A percentile compares a stretch with the other conserved stretches of the same genome.
phyloP scores from a whole-genome alignment of 1,139 yeast genomes.

The Scheffersomyces cryptocercus region DNA sequence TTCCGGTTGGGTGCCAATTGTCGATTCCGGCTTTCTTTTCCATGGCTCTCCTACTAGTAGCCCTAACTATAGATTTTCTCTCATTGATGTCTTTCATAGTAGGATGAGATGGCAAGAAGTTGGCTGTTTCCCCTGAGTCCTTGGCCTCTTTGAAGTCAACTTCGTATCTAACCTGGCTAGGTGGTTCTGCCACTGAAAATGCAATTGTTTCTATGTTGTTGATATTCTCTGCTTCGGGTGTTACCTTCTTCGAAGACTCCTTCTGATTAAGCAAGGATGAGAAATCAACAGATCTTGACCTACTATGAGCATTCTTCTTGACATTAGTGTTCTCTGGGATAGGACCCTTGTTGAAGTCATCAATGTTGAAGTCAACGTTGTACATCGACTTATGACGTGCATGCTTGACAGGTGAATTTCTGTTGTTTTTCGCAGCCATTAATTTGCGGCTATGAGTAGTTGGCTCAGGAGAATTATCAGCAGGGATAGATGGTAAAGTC shows the following conservation, averaged over 20 bases:
- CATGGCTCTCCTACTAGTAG: not conserved
- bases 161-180: constrained; percentile 35
- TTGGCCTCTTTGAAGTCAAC: constrained; percentile 44
- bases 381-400: constrained; percentile 43
- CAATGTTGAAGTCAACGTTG: constrained; percentile 28
- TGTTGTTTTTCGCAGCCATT: constrained; percentile 2
- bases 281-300: constrained; percentile 15
- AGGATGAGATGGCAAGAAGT: not conserved
- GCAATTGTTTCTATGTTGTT: constrained; percentile 12
- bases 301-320: constrained; percentile 5
- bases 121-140: constrained; percentile 1
- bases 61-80: constrained; percentile 2
- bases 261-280: not conserved
- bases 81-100: not conserved
- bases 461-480: not conserved
- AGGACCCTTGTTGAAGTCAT: not conserved
- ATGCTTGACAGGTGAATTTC: constrained; percentile 34
- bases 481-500: not conserved
- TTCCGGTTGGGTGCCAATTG: not conserved
- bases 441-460: no score
- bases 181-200: constrained; percentile 41
- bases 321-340: not conserved
- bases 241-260: not conserved
- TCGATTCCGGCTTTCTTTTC: not conserved
- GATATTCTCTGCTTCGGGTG: constrained; percentile 1